These are phyloP conservation scores for Thalia dealbata DNA, from an alignment of 176 grass and related monocot species.

Conservation along the genomic window DNA sequence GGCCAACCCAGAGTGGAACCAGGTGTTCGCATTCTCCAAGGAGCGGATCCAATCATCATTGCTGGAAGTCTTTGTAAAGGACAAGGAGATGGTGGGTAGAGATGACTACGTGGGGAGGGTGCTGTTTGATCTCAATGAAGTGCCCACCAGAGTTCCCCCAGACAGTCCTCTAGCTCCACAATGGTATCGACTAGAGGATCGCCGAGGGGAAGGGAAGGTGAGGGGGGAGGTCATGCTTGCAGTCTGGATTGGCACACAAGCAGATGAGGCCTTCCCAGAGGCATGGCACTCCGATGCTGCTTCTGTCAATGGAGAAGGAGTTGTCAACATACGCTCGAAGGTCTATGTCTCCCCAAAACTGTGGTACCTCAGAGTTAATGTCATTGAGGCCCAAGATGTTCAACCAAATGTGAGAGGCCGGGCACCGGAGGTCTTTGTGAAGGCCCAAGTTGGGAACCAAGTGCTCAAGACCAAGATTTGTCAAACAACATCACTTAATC, in stretches of 20 bases:
- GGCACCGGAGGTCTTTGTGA: slow-evolving; percentile 53
- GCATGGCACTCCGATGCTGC: slow-evolving; percentile 93
- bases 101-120: slow-evolving; percentile 82
- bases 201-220: slow-evolving; percentile 37
- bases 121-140: slow-evolving; percentile 60
- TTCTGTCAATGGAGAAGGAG: slow-evolving; percentile 44
- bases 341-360: slow-evolving; percentile 83
- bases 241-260: slow-evolving; percentile 85
- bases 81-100: slow-evolving; percentile 70
- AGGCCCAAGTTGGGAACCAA: slow-evolving; percentile 65
- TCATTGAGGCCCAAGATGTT: slow-evolving; percentile 88
- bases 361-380: slow-evolving; percentile 83
- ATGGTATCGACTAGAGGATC: slow-evolving; percentile 70
- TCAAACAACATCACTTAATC: slow-evolving; percentile 36
- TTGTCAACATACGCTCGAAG: slow-evolving; percentile 60
- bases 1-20: slow-evolving; percentile 74
- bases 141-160: slow-evolving; percentile 54
- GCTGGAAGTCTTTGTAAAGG: slow-evolving; percentile 76
- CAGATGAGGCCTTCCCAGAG: slow-evolving; percentile 83
- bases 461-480: slow-evolving; percentile 54
- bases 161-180: slow-evolving; percentile 80
- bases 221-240: slow-evolving; percentile 81
- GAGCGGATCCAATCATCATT: slow-evolving; percentile 63
- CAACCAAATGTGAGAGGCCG: slow-evolving; percentile 38
- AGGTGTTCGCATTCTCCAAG: slow-evolving; percentile 88